Evolutionary conservation across 1,284 basidiomycete species (phyloP), one percentile per base, ranked within the genome.

Genomic region (Apiotrichum brassicae): DNA sequence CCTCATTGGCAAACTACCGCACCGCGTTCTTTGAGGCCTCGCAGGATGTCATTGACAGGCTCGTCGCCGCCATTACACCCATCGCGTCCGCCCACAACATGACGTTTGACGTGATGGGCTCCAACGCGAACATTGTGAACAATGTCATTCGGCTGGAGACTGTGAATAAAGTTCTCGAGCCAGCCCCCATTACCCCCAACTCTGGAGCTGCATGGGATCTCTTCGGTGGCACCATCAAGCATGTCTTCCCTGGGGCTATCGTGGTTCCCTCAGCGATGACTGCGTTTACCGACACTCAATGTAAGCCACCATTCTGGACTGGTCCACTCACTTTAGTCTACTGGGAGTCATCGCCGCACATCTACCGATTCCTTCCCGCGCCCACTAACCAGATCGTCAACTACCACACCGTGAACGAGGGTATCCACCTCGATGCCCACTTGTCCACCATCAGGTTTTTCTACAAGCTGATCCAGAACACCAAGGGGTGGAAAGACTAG

Each of bases 331-430:
- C 1, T n/a, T n/a, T n/a, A 59, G 51, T 40, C 32, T 54, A 54
- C 38, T 58, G 56, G 56, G 49, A 51, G 41, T 32, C 55, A 22
- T 53, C 61, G 33, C 46, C 37, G 32, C 49, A 60, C 48, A 60
- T 63, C 28, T 63, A 55, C 54, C 55, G 61, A n/a, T 63, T 63
- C 26, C 54, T 53, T 12, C 61, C 61, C 0, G 51, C 56, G n/a
- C 43, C 50, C 12, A 46, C 53, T 22, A 36, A 43, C 8, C 38
- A 48, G 6, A 43, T 54, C 14, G 24, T 48, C 22, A 54, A 55
- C 41, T 49, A 47, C 32, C 61, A 62, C 38, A 62, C 59, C 20
- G 59, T 61, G 34, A 46, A 63, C 37, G 61, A 63, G 49, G n/a
- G 51, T 1, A 58, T 60, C 33, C 49, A 58, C 38, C 45, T 60